A percentile compares a stretch with the other conserved stretches of the same genome.
Conservation (phyloP, 352 stramenopile genomes). For the Pilasporangium apinafurcum region DNA sequence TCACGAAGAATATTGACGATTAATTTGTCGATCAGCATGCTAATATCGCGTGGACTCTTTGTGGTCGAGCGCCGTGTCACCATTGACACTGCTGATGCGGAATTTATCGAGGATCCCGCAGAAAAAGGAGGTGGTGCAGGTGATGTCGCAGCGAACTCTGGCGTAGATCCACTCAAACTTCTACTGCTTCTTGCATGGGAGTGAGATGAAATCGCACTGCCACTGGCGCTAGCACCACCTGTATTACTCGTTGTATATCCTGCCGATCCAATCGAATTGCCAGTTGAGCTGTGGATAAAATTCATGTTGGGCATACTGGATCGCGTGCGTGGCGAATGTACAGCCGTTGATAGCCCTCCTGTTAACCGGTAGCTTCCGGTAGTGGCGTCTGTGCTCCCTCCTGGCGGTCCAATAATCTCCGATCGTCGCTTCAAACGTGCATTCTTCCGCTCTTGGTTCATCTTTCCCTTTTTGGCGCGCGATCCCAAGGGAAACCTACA, state of each 20-base stretch:
- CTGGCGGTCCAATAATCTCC: constrained; percentile 13
- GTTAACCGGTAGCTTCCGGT: background rate
- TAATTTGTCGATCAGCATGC: constrained; percentile 48
- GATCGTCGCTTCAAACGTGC: constrained; percentile 38
- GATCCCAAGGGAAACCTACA: too few species aligned
- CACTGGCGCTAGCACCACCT: background rate
- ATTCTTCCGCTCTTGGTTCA: constrained; percentile 21
- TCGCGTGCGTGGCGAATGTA: constrained; percentile 3
- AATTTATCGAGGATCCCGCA: constrained; percentile 9
- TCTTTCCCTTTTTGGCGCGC: constrained; percentile 7
- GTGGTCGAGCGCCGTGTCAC: constrained; percentile 16
- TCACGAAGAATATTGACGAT: constrained; percentile 44
- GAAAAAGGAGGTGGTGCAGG: background rate
- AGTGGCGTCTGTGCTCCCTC: constrained; percentile 2
- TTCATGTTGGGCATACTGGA: background rate
- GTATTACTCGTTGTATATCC: background rate
- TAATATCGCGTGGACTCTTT: constrained; percentile 41
- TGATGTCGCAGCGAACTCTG: constrained; percentile 5
- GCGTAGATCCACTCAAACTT: background rate
- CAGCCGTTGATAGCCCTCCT: background rate
- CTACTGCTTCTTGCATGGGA: too few species aligned
- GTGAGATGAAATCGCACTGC: too few species aligned
- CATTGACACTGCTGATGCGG: constrained; percentile 19
- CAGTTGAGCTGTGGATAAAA: background rate
- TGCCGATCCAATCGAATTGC: background rate